phyloP scores from a whole-genome alignment of 768 basidiomycete species.

The Mycena olivaceomarginata region DNA sequence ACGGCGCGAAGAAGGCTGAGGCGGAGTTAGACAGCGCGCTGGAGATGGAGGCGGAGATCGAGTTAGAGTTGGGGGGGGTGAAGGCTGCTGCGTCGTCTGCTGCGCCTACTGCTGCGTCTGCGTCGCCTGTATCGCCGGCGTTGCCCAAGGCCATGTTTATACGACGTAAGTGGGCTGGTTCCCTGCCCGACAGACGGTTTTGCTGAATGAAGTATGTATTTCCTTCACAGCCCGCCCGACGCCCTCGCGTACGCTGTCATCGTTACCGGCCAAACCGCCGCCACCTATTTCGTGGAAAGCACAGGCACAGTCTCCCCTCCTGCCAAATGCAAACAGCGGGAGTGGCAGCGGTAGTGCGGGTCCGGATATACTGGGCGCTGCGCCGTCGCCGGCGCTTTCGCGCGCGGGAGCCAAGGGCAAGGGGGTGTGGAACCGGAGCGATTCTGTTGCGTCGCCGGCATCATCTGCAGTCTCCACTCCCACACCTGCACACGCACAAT shows the following conservation, averaged over 20 bases:
- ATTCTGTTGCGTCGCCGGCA: too few relatives aligned
- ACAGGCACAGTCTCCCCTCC: too few relatives aligned
- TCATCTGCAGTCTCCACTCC: too few relatives aligned
- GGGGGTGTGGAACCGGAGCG: too few relatives aligned
- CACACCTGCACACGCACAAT: too few relatives aligned
- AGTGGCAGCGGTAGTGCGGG: background rate
- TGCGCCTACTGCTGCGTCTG: background rate
- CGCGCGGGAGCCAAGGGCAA: background rate
- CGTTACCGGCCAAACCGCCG: constrained; percentile 19
- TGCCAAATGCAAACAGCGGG: background rate
- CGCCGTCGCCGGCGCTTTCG: background rate
- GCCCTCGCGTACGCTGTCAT: background rate
- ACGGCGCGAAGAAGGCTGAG: too few relatives aligned
- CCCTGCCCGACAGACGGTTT: too few relatives aligned
- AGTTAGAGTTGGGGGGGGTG: too few relatives aligned
- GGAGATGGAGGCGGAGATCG: too few relatives aligned
- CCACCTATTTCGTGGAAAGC: background rate
- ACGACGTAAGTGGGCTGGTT: constrained; percentile 18
- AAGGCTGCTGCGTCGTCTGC: too few relatives aligned
- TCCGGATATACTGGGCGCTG: background rate
- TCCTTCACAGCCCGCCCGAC: background rate
- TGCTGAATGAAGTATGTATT: background rate
- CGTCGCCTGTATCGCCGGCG: background rate
- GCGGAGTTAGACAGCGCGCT: too few relatives aligned
- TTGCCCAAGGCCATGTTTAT: constrained; percentile 19